These are phyloP conservation scores for Nicotiana undulata DNA, from an alignment of 257 asterid genomes.

Conservation along the genomic window DNA sequence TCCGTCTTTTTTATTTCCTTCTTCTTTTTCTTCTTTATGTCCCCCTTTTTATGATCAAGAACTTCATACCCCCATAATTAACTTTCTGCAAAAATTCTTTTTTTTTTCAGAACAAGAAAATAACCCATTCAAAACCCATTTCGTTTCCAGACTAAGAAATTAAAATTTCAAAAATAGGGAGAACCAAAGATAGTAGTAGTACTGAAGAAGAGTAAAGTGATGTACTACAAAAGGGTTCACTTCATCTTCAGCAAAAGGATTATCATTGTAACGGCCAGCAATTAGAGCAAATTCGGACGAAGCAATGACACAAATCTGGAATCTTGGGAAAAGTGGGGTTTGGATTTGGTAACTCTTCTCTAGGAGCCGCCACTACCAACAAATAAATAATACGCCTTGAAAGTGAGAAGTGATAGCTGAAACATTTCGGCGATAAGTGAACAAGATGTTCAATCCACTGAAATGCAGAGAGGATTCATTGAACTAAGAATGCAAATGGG, in stretches of 20 bases:
- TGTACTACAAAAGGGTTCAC: slow-evolving; percentile 84
- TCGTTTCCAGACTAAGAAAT: background rate
- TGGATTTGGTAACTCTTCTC: background rate
- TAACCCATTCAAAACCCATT: background rate
- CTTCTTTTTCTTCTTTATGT: too few relatives aligned
- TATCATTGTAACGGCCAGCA: slow-evolving; percentile 70
- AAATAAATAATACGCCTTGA: too few relatives aligned
- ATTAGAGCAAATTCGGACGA: slow-evolving; percentile 8
- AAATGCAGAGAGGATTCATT: too few relatives aligned
- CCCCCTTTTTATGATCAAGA: background rate
- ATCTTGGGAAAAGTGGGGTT: background rate
- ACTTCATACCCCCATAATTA: background rate
- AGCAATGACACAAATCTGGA: background rate
- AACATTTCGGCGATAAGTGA: too few relatives aligned
- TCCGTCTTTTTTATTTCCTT: too few relatives aligned
- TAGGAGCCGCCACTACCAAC: too few relatives aligned
- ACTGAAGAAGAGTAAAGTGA: background rate
- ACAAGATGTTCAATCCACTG: too few relatives aligned
- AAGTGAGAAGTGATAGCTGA: too few relatives aligned
- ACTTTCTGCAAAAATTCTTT: background rate
- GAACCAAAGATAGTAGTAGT: background rate
- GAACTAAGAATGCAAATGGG: too few relatives aligned
- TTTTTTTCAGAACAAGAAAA: background rate
- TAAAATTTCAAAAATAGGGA: background rate
- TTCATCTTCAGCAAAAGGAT: slow-evolving; percentile 83